These are phyloP conservation scores for Clonostachys rosea DNA, from an alignment of 2,329 filamentous ascomycete species.

Conservation along the genomic window DNA sequence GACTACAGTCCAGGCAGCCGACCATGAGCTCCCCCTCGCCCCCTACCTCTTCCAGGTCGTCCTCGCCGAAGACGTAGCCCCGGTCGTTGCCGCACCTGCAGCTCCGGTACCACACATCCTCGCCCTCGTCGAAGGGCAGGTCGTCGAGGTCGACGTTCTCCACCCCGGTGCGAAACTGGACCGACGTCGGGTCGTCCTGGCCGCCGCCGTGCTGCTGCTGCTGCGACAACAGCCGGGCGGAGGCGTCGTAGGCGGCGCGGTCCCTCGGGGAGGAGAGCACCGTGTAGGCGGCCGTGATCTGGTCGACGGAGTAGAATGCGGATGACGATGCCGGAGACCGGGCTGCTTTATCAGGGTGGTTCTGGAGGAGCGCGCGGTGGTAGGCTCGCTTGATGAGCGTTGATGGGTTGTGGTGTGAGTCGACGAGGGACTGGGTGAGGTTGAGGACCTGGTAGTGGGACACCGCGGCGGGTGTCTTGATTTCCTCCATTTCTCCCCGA, in stretches of 20 bases:
- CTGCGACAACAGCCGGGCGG: constrained; percentile 29
- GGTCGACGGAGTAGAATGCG: constrained; percentile 2
- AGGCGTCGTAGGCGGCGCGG: constrained; percentile 49
- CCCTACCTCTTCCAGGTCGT: constrained; percentile 53
- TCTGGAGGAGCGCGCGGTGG: constrained; percentile 56
- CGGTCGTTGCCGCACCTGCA: constrained; percentile 62
- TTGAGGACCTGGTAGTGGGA: constrained; percentile 60
- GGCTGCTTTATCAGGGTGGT: constrained; percentile 59
- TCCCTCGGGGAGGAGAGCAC: constrained; percentile 45
- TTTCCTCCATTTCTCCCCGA: neutral
- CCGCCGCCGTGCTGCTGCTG: constrained; percentile 9
- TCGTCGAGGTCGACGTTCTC: constrained; percentile 65
- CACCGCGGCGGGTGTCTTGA: constrained; percentile 12
- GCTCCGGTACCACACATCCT: constrained; percentile 45
- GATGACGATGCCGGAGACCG: constrained; percentile 3
- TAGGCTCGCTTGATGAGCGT: constrained; percentile 58
- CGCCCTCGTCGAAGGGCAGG: constrained; percentile 44
- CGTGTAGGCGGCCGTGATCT: constrained; percentile 56
- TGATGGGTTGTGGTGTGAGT: constrained; percentile 33
- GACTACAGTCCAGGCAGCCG: constrained; percentile 61
- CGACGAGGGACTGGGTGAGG: constrained; percentile 43
- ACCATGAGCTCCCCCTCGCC: constrained; percentile 59
- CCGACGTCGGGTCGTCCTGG: constrained; percentile 2
- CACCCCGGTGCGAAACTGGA: constrained; percentile 50
- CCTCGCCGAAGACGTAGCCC: constrained; percentile 55